phyloP scores from a whole-genome alignment of 306 rosid species.

The Benincasa hispida region DNA sequence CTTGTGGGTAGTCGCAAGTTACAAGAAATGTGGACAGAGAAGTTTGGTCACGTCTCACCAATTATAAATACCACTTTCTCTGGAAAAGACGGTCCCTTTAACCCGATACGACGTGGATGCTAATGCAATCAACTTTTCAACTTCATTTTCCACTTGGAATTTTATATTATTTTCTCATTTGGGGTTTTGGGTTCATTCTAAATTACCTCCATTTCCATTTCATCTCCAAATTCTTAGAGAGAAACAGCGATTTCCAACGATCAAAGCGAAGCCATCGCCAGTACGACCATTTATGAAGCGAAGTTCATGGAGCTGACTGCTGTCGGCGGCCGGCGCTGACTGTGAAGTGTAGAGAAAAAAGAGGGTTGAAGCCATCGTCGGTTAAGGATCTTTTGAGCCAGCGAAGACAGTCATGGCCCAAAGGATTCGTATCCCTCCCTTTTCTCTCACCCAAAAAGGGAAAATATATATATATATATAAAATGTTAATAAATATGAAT shows the following conservation, averaged over 20 bases:
- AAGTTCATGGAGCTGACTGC: not conserved
- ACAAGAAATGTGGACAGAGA: conserved; percentile 57
- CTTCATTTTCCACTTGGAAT: not conserved
- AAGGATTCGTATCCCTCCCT: not conserved
- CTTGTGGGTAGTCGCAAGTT: conserved; percentile 15
- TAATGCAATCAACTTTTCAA: not conserved
- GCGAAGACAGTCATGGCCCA: not conserved
- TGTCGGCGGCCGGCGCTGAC: not conserved
- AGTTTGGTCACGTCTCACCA: not conserved
- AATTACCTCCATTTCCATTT: not conserved
- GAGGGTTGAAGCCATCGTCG: not conserved
- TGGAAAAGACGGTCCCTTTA: not conserved
- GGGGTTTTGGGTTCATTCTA: not conserved
- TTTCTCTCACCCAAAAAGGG: not conserved
- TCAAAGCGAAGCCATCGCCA: not conserved
- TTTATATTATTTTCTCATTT: not conserved
- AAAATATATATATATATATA: not conserved
- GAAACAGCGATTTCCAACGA: not conserved
- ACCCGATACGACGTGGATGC: conserved; percentile 6
- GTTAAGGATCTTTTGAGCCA: not conserved
- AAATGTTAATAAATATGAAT: not conserved
- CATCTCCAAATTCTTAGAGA: not conserved
- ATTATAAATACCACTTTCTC: conserved; percentile 3
- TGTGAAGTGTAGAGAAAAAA: not conserved
- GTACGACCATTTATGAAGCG: not conserved